Conservation (phyloP, 306 rosid genomes). For the Glycyrrhiza uralensis region DNA sequence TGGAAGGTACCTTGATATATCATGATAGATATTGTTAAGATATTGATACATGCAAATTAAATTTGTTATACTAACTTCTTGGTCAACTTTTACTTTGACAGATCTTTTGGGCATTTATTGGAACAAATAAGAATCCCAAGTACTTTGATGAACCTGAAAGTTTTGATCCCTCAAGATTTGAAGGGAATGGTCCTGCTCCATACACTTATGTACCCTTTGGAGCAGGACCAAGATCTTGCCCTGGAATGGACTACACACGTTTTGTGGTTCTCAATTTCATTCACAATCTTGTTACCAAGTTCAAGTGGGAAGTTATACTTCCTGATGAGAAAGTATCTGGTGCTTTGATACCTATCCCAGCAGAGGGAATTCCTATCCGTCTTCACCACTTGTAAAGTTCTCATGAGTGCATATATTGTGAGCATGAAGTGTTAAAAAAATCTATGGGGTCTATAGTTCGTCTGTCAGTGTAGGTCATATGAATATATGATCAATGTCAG, state of each 20-base stretch:
- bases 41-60: not conserved
- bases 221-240: conserved; percentile 38
- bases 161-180: conserved; percentile 47
- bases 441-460: not conserved
- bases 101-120: conserved; percentile 39
- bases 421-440: not conserved
- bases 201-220: conserved; percentile 39
- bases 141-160: conserved; percentile 33
- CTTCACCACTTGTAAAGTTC: not conserved
- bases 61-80: not conserved
- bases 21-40: not conserved
- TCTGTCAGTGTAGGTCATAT: not conserved
- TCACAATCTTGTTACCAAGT: conserved; percentile 33
- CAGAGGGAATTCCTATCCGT: conserved; percentile 32
- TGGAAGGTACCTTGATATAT: conserved; percentile 42
- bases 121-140: conserved; percentile 29
- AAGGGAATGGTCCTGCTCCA: conserved; percentile 28
- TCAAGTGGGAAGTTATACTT: conserved; percentile 31
- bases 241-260: conserved; percentile 33
- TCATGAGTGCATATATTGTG: not conserved
- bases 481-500: not conserved
- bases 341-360: conserved; percentile 12
- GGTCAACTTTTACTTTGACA: not conserved
- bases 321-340: conserved; percentile 29
- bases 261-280: conserved; percentile 34